Evolutionary conservation across 108 stramenopile genomes (phyloP), one percentile per base, ranked within the genome.

Genomic region (Nitzschia palea): DNA sequence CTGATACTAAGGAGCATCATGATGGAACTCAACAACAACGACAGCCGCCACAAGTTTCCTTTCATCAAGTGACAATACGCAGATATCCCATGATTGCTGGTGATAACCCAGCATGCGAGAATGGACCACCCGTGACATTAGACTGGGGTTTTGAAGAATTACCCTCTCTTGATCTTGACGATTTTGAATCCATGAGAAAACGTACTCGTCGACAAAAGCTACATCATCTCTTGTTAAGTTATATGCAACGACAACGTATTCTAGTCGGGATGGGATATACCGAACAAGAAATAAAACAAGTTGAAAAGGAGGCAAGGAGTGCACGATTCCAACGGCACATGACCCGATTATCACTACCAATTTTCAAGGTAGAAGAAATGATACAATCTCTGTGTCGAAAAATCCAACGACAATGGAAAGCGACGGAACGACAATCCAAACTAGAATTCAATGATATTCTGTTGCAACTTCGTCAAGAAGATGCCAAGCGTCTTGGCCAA

Each of bases 91-190:
- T 44, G 35, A 54, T 62, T 40, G 29, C 70, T 1, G 87, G 87
- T 27, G 89, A 94, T 57, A 94, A 94, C 64, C 93, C 93, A 56
- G 73, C 73, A 42, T 72, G 78, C 44, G 73, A 73, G 27, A 71
- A 67, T 56, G 89, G 89, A 15, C 79, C 86, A 17, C 78, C 80
- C 10, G 67, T 85, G 20, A 44, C 58, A 47, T 70, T 68, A 17
- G 67, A 68, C 35, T 68, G 67, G 67, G 55, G 43, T 6, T 68
- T 45, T 27, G 43, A 68, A 31, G 67, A 56, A 30, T 14, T 44
- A 5, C 51, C 43, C 1, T 30, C 43, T 0, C 30, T 68, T 1
- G 44, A 58, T 58, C 12, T 68, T 23, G 43, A 68, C 26, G 36
- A 14, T n/a, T 68, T 54, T 45, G 67, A 68, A 32, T 17, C 26